Base-by-base conservation (phyloP, 176 grass and related monocot species). In the Puya raimondii region DNA sequence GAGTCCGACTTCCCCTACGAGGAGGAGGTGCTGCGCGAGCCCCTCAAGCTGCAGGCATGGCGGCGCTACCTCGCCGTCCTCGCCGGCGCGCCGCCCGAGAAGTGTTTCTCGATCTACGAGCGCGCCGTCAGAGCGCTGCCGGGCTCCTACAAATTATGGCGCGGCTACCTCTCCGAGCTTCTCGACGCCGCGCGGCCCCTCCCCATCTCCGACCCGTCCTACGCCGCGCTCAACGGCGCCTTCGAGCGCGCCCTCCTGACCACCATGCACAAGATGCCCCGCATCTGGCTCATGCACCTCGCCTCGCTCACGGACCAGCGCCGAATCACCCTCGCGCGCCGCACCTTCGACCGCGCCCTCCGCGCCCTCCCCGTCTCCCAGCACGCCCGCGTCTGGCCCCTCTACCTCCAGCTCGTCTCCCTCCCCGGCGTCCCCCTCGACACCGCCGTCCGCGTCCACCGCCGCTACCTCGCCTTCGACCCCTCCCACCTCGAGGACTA, bases 181-280 rank as follows among this genome's bases (percentile, higher is more conserved):
- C 80, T 89, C 27, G 90, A 93, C 74, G 70, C 82, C 68, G 86
- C 76, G 3, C 90, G 90, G 51, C 82, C 76, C 64, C 86, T 80
- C 68, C 80, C 90, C 11, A 76, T 93, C 74, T 72, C 84, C 65
- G 80, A 93, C 78, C 53, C 47, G 14, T 77, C 78, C 49, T 93
- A 89, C 80, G 52, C 65, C n/a, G 86, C 85, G 17, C 90, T 89
- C 74, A 81, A 93, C 90, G 84, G 89, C 81, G 86, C 86, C 51
- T 93, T 89, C 72, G 90, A 93, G 78, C 85, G 90, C 2, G 77
- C 90, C 17, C 90, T n/a, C n/a, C n/a, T 93, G 47, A 78, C 81
- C 75, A 89, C 86, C 49, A 89, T 93, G 90, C 90, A 89, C 83
- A 85, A 86, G 80, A 93, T 93, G 90, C 90, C 90, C 16, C 85